These are phyloP conservation scores for Mycena vitilis DNA, from an alignment of 768 basidiomycete genomes.

Conservation along the genomic window DNA sequence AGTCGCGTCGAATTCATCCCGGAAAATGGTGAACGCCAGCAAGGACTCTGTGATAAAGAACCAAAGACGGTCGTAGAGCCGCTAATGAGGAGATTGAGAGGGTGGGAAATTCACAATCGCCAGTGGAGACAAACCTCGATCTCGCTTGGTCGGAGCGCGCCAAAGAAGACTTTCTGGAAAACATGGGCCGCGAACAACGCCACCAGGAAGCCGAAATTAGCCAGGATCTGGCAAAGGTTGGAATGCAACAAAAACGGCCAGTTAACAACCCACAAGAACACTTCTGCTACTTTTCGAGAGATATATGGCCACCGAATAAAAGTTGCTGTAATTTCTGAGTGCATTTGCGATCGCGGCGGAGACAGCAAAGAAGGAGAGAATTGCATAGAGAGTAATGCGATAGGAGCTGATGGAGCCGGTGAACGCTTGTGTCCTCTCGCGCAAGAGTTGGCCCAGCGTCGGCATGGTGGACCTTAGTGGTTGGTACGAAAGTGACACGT, in stretches of 20 bases:
- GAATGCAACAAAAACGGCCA: background rate
- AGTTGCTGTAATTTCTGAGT: conserved; percentile 86
- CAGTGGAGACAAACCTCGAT: conserved; percentile 75
- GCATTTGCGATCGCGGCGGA: conserved; percentile 83
- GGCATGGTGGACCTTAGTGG: conserved; percentile 17
- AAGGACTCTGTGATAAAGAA: conserved; percentile 98
- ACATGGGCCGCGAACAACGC: conserved; percentile 81
- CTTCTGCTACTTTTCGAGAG: conserved; percentile 95
- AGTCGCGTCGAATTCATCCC: conserved; percentile 92
- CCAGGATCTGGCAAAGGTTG: conserved; percentile 71
- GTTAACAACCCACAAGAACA: conserved; percentile 72
- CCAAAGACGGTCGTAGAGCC: conserved; percentile 96
- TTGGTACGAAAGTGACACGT: background rate
- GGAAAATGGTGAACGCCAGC: conserved; percentile 96
- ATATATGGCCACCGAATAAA: conserved; percentile 93
- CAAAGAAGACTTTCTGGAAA: conserved; percentile 92
- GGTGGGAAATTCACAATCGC: background rate
- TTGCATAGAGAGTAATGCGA: conserved; percentile 75
- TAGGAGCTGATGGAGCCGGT: conserved; percentile 67
- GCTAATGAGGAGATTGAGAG: conserved; percentile 57
- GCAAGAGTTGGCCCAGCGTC: conserved; percentile 64
- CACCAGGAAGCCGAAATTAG: conserved; percentile 88
- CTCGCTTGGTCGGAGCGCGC: conserved; percentile 85
- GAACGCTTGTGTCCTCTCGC: conserved; percentile 62
- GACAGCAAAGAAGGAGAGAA: conserved; percentile 76